phyloP scores from a whole-genome alignment of 371 early-diverging fungal genomes.

The Mortierella sp. region DNA sequence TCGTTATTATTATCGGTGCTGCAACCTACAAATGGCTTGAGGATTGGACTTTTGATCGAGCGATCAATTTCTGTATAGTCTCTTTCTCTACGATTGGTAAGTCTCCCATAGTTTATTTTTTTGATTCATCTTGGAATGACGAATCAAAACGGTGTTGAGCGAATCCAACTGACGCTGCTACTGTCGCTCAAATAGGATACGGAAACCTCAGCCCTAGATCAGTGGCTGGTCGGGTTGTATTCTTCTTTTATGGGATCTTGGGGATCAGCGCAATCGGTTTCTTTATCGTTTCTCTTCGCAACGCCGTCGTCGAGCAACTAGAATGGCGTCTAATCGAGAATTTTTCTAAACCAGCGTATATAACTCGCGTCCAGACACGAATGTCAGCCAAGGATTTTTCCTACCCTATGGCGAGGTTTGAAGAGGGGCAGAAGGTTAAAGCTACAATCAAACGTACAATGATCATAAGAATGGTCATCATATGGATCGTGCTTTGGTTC shows the following conservation, averaged over 20 bases:
- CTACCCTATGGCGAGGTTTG: slow-evolving; percentile 31
- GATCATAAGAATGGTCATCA: slow-evolving; percentile 38
- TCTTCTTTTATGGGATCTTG: slow-evolving; percentile 40
- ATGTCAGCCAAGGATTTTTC: slow-evolving; percentile 50
- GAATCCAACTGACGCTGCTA: not conserved
- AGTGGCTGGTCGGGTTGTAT: slow-evolving; percentile 28
- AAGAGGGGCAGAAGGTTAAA: slow-evolving; percentile 44
- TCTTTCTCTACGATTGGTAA: slow-evolving; percentile 55
- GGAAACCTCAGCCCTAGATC: slow-evolving; percentile 47
- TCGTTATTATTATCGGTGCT: slow-evolving; percentile 45
- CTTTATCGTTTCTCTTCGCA: slow-evolving; percentile 49
- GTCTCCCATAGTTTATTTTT: not conserved
- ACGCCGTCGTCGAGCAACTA: slow-evolving; percentile 52
- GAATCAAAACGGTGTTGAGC: not conserved
- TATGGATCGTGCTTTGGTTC: slow-evolving; percentile 53
- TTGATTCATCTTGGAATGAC: not conserved
- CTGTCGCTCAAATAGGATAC: slow-evolving; percentile 27
- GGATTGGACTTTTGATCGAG: slow-evolving; percentile 43
- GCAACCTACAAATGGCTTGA: slow-evolving; percentile 37
- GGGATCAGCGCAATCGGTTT: slow-evolving; percentile 45
- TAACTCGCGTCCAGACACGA: slow-evolving; percentile 45
- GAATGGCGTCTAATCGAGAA: slow-evolving; percentile 45
- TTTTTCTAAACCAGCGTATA: slow-evolving; percentile 40
- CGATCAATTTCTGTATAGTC: slow-evolving; percentile 55
- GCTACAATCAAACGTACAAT: slow-evolving; percentile 41